Percentiles rank a stretch among this genome's conserved stretches.
Conservation (phyloP, 495 filamentous ascomycete genomes). For the Hypoxylon fragiforme region DNA sequence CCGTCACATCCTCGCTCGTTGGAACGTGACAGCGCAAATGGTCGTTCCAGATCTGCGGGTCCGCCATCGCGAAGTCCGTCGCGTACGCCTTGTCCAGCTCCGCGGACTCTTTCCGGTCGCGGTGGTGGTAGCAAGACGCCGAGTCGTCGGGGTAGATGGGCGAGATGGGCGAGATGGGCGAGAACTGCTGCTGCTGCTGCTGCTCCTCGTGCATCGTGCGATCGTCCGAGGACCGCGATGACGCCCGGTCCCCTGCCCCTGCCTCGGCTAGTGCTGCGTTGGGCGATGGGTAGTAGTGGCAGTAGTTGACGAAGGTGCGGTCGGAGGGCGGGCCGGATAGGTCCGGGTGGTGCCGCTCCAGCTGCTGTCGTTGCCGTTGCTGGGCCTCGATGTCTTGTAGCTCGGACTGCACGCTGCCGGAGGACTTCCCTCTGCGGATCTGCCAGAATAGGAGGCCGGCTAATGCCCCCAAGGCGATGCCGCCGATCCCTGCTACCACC, state of each 20-base stretch:
- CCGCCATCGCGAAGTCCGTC: conserved; percentile 11
- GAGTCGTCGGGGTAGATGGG: conserved; percentile 3
- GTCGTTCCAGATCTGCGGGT: conserved; percentile 10
- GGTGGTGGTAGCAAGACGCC: not conserved
- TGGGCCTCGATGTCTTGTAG: not conserved
- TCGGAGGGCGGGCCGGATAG: not conserved
- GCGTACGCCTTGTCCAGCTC: not conserved
- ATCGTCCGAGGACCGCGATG: not conserved
- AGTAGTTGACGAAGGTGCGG: not conserved
- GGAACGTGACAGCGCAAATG: not conserved
- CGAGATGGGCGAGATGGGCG: too few relatives aligned
- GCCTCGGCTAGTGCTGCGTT: too few relatives aligned
- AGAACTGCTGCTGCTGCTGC: not conserved
- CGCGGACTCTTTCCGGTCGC: not conserved
- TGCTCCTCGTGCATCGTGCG: not conserved
- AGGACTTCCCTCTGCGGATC: not conserved
- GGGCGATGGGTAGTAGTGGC: too few relatives aligned
- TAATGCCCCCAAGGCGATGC: not conserved
- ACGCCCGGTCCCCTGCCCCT: too few relatives aligned
- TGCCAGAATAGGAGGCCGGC: not conserved
- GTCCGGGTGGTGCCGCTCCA: not conserved
- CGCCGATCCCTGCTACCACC: not conserved
- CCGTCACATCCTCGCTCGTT: too few relatives aligned
- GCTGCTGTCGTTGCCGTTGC: not conserved
- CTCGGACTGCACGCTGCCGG: not conserved